phyloP scores from a whole-genome alignment of 2,329 filamentous ascomycete genomes.

The Neopestalotiopsis sp. region DNA sequence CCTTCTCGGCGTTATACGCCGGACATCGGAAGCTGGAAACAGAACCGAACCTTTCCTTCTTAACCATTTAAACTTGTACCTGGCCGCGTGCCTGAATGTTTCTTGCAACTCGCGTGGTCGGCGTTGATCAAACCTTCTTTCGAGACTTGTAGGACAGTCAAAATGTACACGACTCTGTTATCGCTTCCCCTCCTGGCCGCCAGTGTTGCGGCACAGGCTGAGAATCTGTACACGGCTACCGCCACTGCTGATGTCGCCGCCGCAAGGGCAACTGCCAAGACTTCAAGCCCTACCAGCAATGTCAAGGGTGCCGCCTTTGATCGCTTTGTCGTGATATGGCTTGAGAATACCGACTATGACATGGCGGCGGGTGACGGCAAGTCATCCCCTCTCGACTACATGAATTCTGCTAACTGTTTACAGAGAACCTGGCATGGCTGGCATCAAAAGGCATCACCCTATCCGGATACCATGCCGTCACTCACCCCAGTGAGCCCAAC shows the following conservation, averaged over 20 bases:
- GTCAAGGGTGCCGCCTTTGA: slow-evolving; percentile 76
- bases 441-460: slow-evolving; percentile 67
- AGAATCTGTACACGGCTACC: slow-evolving; percentile 55
- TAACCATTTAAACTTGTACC: slow-evolving; percentile 4
- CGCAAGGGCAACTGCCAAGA: slow-evolving; percentile 64
- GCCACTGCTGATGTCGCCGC: slow-evolving; percentile 54
- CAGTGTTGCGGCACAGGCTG: slow-evolving; percentile 25
- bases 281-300: slow-evolving; percentile 63
- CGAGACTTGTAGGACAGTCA: slow-evolving; percentile 16
- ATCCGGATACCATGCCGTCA: slow-evolving; percentile 64
- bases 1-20: neutral
- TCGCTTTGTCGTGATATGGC: slow-evolving; percentile 74
- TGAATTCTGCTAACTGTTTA: slow-evolving; percentile 19
- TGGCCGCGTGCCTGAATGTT: neutral
- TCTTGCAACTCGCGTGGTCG: neutral
- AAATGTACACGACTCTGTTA: slow-evolving; percentile 30
- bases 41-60: neutral
- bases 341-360: slow-evolving; percentile 77
- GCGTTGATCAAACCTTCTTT: slow-evolving; percentile 6
- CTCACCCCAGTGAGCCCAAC: slow-evolving; percentile 78
- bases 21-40: neutral
- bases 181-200: slow-evolving; percentile 27
- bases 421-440: slow-evolving; percentile 60
- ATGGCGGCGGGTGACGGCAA: slow-evolving; percentile 66
- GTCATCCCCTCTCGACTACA: slow-evolving; percentile 34